Evolutionary conservation across 352 stramenopile species (phyloP).

Genomic region (Thalassiosira mediterranea): DNA sequence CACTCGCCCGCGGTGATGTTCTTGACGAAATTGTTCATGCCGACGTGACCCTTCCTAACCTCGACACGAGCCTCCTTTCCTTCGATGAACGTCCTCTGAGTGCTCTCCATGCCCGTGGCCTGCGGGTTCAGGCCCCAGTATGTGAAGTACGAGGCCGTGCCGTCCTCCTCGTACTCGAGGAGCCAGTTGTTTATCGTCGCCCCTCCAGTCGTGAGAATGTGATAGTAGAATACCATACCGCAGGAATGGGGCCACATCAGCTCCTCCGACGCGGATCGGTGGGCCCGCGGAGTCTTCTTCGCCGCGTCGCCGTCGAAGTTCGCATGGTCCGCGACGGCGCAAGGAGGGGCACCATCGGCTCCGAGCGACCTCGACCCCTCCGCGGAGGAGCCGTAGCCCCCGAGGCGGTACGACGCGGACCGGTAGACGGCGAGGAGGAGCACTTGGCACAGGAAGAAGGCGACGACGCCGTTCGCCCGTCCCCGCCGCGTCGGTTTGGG

Average conservation of each 20-base stretch:
- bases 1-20: conserved; percentile 21
- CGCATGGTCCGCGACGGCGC: background rate
- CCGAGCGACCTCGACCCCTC: too few species aligned
- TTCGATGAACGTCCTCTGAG: background rate
- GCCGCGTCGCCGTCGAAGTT: background rate
- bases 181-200: conserved; percentile 22
- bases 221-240: conserved; percentile 27
- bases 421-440: too few species aligned
- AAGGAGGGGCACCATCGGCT: background rate
- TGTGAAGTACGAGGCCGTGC: conserved; percentile 1
- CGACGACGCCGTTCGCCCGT: too few species aligned
- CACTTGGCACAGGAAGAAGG: too few species aligned
- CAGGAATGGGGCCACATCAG: conserved; percentile 9
- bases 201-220: conserved; percentile 21
- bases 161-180: background rate
- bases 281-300: background rate
- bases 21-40: conserved; percentile 20
- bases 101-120: background rate
- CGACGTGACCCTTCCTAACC: background rate
- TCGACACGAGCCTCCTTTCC: background rate
- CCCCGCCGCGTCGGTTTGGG: too few species aligned
- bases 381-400: too few species aligned
- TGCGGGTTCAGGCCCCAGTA: conserved; percentile 4
- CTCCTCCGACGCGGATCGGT: background rate
- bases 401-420: too few species aligned